These are phyloP conservation scores for Mollisiaceae sp. DNA, from an alignment of 2,329 filamentous ascomycete genomes.

Conservation along the genomic window DNA sequence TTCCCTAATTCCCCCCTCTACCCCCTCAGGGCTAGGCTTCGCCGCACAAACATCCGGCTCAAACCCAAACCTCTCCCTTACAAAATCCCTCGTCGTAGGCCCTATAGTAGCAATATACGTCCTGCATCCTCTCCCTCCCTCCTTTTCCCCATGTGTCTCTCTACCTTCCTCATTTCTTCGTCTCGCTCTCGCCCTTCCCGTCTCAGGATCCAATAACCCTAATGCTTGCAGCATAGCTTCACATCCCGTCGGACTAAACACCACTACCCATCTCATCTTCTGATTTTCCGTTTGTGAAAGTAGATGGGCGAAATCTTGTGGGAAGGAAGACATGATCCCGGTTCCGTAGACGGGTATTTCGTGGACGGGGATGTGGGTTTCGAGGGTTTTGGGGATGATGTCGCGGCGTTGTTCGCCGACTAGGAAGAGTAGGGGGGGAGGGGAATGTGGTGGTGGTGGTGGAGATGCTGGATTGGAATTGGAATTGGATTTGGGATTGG, in stretches of 20 bases:
- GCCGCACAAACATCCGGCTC: conserved; percentile 81
- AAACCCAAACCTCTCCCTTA: conserved; percentile 67
- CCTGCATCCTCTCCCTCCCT: conserved; percentile 42
- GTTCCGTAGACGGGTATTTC: conserved; percentile 90
- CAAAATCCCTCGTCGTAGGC: conserved; percentile 83
- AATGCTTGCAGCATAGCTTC: conserved; percentile 63
- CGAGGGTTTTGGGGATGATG: conserved; percentile 81
- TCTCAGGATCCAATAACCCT: conserved; percentile 54
- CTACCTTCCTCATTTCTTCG: no score
- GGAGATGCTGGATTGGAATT: background rate
- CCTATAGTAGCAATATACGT: conserved; percentile 87
- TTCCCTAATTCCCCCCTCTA: conserved; percentile 67
- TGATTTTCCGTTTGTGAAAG: conserved; percentile 53
- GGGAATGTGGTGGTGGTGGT: background rate
- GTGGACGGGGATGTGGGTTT: conserved; percentile 67
- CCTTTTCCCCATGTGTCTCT: no score
- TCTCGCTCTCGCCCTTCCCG: conserved; percentile 45
- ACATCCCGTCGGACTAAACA: conserved; percentile 72
- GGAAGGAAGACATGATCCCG: conserved; percentile 79
- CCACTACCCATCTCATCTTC: conserved; percentile 70
- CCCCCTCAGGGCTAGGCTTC: conserved; percentile 80
- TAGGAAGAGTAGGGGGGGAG: conserved; percentile 73
- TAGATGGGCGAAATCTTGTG: conserved; percentile 62
- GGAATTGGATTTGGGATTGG: background rate
- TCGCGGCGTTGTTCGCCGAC: conserved; percentile 90